Percentiles rank a stretch among this genome's conserved stretches.
phyloP scores from a whole-genome alignment of 2,329 filamentous ascomycete species.

The Stemphylium vesicarium region DNA sequence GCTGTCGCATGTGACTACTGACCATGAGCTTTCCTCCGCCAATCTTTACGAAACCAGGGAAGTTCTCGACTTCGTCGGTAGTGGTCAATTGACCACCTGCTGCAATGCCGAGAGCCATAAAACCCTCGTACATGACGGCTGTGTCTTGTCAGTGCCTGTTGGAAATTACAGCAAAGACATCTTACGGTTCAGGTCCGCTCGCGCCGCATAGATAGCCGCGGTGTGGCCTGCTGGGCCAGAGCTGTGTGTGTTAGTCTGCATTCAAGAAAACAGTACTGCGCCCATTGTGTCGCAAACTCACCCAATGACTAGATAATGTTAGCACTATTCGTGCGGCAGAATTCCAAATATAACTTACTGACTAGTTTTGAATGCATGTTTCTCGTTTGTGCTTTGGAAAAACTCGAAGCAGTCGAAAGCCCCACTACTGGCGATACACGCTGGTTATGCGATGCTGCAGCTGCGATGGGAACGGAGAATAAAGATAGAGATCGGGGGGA shows the following conservation, averaged over 20 bases:
- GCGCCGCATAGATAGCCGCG: conserved; percentile 92
- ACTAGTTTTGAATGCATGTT: conserved; percentile 95
- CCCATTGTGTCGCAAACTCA: conserved; percentile 33
- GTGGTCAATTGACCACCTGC: conserved; percentile 97
- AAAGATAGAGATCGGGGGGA: conserved; percentile 71
- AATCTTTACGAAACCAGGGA: conserved; percentile 91
- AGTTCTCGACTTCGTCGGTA: conserved; percentile 98
- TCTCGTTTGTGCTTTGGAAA: conserved; percentile 48
- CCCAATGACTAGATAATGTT: conserved; percentile 45
- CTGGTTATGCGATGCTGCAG: conserved; percentile 71
- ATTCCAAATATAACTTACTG: conserved; percentile 63
- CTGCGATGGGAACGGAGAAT: conserved; percentile 74
- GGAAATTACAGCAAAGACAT: conserved; percentile 2
- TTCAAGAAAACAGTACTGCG: conserved; percentile 24
- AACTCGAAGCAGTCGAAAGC: conserved; percentile 49
- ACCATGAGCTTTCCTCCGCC: conserved; percentile 88
- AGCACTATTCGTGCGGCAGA: conserved; percentile 20
- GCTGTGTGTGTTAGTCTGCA: conserved; percentile 57
- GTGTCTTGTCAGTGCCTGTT: conserved; percentile 28
- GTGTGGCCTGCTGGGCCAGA: conserved; percentile 98
- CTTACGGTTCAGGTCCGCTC: conserved; percentile 87
- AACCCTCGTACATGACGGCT: conserved; percentile 95
- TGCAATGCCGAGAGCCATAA: conserved; percentile 95
- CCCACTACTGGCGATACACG: conserved; percentile 55
- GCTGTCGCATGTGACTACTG: conserved; percentile 25